phyloP scores from a whole-genome alignment of 495 filamentous ascomycete species.

The Hapsidospora chrysogenum region DNA sequence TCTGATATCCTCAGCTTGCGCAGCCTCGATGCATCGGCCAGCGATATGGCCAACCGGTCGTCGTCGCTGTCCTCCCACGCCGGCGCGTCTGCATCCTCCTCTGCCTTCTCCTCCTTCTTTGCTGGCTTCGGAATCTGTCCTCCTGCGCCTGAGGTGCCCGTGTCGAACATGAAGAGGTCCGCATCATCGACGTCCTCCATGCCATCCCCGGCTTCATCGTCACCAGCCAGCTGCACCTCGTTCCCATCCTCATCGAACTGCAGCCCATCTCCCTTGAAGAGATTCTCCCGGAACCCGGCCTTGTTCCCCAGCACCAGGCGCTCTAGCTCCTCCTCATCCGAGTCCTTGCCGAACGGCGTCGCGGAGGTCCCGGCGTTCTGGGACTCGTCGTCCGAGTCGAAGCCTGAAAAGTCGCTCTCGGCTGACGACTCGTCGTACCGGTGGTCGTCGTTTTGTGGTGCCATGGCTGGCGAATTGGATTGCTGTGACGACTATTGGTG shows the following conservation, averaged over 20 bases:
- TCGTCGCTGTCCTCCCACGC: constrained; percentile 96
- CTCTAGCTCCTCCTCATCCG: constrained; percentile 69
- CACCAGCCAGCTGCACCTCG: constrained; percentile 11
- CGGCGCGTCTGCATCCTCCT: constrained; percentile 23
- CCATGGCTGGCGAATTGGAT: background rate
- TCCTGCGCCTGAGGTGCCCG: constrained; percentile 14
- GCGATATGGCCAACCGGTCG: constrained; percentile 66
- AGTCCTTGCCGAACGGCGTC: constrained; percentile 43
- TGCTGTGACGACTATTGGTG: too few species aligned
- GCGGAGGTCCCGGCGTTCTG: background rate
- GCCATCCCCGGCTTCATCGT: constrained; percentile 17
- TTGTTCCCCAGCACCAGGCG: constrained; percentile 72
- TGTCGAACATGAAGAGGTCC: constrained; percentile 35
- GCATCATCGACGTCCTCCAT: constrained; percentile 43
- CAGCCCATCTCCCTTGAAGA: constrained; percentile 31
- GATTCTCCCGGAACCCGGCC: constrained; percentile 54
- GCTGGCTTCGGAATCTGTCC: constrained; percentile 18
- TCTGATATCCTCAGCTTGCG: constrained; percentile 69
- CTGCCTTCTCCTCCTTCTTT: constrained; percentile 16
- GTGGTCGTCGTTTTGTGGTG: background rate
- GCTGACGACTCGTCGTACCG: background rate
- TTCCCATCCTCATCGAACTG: constrained; percentile 14
- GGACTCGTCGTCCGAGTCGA: constrained; percentile 1
- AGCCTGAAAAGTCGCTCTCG: background rate
- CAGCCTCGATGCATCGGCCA: constrained; percentile 52